Percentiles rank a stretch among this genome's conserved stretches.
phyloP scores from a whole-genome alignment of 208 protist genomes.

The Trypanosoma theileri region DNA sequence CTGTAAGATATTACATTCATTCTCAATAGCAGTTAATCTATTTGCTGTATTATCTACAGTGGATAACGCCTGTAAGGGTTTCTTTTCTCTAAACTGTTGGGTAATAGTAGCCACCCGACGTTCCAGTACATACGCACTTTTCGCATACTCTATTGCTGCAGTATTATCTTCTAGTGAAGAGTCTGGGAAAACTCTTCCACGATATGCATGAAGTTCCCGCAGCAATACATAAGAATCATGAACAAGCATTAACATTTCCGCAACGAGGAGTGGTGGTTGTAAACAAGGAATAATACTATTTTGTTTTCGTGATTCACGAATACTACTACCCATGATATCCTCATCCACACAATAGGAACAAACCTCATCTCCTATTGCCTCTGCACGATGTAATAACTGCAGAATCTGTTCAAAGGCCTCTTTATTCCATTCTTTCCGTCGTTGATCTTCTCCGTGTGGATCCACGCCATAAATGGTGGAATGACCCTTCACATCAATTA shows the following conservation, averaged over 20 bases:
- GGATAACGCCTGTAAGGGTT: neutral
- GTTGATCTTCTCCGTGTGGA: neutral
- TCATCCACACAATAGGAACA: neutral
- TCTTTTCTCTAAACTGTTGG: neutral
- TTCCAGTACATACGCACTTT: slow-evolving; percentile 7
- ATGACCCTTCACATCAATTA: neutral
- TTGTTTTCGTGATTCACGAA: neutral
- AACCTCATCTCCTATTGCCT: neutral
- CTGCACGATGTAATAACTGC: slow-evolving; percentile 4
- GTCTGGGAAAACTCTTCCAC: neutral
- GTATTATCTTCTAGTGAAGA: neutral
- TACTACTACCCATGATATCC: neutral
- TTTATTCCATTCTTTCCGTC: neutral
- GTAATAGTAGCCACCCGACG: slow-evolving; percentile 8
- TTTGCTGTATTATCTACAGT: neutral
- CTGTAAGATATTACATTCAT: neutral
- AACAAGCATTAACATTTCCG: slow-evolving; percentile 13
- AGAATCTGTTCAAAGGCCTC: neutral
- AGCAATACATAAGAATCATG: slow-evolving; percentile 19
- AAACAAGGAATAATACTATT: neutral
- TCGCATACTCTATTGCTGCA: slow-evolving; percentile 23
- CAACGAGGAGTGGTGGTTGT: slow-evolving; percentile 14
- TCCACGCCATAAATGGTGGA: neutral
- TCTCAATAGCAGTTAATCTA: slow-evolving; percentile 9
- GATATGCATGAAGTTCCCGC: slow-evolving; percentile 10